Base-by-base conservation (phyloP, 345 rosid genomes). In the Ceriops zippeliana region DNA sequence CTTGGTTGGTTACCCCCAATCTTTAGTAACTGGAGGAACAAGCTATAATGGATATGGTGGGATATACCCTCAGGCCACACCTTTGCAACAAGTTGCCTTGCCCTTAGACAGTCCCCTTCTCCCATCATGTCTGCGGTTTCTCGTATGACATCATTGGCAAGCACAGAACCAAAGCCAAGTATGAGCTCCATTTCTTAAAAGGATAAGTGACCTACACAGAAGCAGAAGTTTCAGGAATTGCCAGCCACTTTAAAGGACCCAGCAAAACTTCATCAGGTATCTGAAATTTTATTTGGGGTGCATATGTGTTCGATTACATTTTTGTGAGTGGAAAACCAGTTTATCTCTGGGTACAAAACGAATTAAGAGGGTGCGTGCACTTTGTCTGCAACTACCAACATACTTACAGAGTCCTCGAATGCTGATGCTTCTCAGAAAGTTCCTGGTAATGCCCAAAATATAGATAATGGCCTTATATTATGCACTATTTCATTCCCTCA, bases 1-100 rank as follows among this genome's bases (percentile, higher is more conserved):
- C 75, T 65, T 77, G 42, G 83, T 70, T 65, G 80, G 81, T 66
- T 83, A 81, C 79, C 51, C 85, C 56, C 89, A 72, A 76, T 86
- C 93, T 38, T 52, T 68, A 66, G 66, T 77, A 51, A 68, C 76
- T 68, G 83, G 86, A 66, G 95, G 89, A 77, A 93, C 98, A 63
- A 89, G 96, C 78, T 93, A 93, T 75, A 75, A 78, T 68, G 96
- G 98, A 58, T 89, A 93, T 75, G 91, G 82, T 32, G 98, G 96
- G 56, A 85, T 92, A 73, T 90, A 89, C 75, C 97, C 97, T 68
- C 93, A 85, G 82, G 95, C 92, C 35, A 93, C 98, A 69, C 97
- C 97, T 61, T 74, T 90, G 74, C 98, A 90, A 81, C 97, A 90
- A 81, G 91, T 90, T 72, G 96, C 92, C 24, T 82, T 58, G 97